Conservation (phyloP, 2,329 filamentous ascomycete genomes). For the Lasiodiplodia hormozganensis region DNA sequence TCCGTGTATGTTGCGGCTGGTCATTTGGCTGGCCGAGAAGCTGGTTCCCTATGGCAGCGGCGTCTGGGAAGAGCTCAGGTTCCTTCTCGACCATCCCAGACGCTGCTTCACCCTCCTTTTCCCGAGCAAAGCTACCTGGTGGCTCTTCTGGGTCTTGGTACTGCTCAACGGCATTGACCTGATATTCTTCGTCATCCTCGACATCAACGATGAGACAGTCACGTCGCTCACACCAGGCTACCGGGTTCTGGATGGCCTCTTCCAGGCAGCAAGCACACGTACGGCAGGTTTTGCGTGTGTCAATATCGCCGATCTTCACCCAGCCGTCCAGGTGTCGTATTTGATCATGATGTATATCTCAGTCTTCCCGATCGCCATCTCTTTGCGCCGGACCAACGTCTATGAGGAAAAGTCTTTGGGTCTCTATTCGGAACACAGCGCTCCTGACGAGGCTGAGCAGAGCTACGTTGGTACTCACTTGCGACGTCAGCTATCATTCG, state of each 20-base stretch:
- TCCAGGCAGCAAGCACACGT: slow-evolving; percentile 87
- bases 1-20: slow-evolving; percentile 89
- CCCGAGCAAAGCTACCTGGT: slow-evolving; percentile 90
- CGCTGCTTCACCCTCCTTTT: slow-evolving; percentile 96
- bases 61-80: slow-evolving; percentile 87
- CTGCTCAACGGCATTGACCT: slow-evolving; percentile 84
- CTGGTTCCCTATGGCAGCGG: slow-evolving; percentile 70
- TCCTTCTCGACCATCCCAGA: slow-evolving; percentile 91
- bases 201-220: slow-evolving; percentile 77
- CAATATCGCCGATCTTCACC: slow-evolving; percentile 78
- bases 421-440: slow-evolving; percentile 64
- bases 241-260: slow-evolving; percentile 83
- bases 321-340: slow-evolving; percentile 91
- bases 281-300: slow-evolving; percentile 90
- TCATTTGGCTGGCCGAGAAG: slow-evolving; percentile 83
- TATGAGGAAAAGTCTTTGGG: slow-evolving; percentile 91
- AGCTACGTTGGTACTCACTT: slow-evolving; percentile 93
- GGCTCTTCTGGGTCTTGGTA: slow-evolving; percentile 87
- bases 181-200: slow-evolving; percentile 89
- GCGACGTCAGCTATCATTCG: slow-evolving; percentile 91
- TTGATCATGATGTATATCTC: slow-evolving; percentile 99
- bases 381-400: slow-evolving; percentile 90
- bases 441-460: slow-evolving; percentile 58
- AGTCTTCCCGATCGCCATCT: slow-evolving; percentile 95
- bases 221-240: slow-evolving; percentile 72